phyloP scores from a whole-genome alignment of 2,329 filamentous ascomycete genomes.

The Dichotomopilus funicola region DNA sequence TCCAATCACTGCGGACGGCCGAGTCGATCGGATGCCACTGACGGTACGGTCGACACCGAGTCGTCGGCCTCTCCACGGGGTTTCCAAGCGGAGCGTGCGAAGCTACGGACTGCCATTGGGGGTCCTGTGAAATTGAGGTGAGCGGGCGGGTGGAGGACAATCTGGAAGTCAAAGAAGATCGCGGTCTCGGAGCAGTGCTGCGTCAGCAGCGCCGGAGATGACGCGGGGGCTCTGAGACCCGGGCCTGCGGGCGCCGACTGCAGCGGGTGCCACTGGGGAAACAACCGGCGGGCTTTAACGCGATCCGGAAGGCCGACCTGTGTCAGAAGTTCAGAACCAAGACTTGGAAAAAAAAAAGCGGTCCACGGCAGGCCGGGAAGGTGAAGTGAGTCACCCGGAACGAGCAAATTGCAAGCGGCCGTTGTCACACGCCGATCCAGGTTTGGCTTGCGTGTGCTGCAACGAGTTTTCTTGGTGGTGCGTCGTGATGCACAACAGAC shows the following conservation, averaged over 20 bases:
- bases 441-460: no score
- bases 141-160: no score
- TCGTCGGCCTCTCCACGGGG: background rate
- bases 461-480: no score
- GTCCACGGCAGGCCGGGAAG: no score
- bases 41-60: background rate
- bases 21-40: constrained; percentile 1
- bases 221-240: background rate
- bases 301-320: constrained; percentile 4
- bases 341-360: no score
- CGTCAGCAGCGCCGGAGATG: constrained; percentile 1
- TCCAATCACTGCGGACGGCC: background rate
- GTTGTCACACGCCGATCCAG: no score
- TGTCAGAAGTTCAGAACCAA: no score
- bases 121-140: no score
- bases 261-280: background rate
- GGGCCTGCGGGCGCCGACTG: background rate
- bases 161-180: background rate
- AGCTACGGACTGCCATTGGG: background rate
- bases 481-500: no score
- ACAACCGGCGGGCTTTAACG: background rate
- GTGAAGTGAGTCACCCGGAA: no score
- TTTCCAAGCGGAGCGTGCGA: background rate
- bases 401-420: no score
- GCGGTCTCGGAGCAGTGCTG: background rate